Percentiles rank a stretch among this genome's conserved stretches.
Conservation (phyloP, 2,329 filamentous ascomycete genomes). For the Stromatinia cepivora region DNA sequence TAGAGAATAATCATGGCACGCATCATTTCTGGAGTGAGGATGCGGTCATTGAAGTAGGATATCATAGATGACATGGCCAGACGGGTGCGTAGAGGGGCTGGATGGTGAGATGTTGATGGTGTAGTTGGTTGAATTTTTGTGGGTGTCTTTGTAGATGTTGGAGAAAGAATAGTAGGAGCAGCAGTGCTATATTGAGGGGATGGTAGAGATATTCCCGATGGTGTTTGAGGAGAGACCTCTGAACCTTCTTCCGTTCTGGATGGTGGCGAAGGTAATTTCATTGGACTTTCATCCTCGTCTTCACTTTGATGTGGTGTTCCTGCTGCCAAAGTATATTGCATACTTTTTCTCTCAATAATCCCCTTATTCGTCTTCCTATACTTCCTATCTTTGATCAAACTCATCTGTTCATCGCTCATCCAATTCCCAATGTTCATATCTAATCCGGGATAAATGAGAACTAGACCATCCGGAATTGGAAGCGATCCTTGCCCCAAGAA, state of each 20-base stretch:
- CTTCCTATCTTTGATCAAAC: conserved; percentile 80
- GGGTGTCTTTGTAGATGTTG: conserved; percentile 10
- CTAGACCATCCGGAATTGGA: conserved; percentile 74
- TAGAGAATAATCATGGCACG: conserved; percentile 98
- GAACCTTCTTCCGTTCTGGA: not conserved
- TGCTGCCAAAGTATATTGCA: conserved; percentile 82
- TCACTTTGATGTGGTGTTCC: conserved; percentile 81
- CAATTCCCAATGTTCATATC: conserved; percentile 98
- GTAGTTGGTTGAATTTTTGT: conserved; percentile 20
- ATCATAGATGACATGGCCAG: conserved; percentile 96
- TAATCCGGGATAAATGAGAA: conserved; percentile 85
- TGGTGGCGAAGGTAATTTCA: conserved; percentile 37
- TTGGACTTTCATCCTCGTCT: conserved; percentile 56
- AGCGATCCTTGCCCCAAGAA: conserved; percentile 60
- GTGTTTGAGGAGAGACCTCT: not conserved
- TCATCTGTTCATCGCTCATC: conserved; percentile 99
- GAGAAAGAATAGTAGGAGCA: conserved; percentile 33
- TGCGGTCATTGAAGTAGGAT: conserved; percentile 94
- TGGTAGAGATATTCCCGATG: conserved; percentile 1
- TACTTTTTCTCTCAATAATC: conserved; percentile 80
- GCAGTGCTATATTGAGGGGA: conserved; percentile 30
- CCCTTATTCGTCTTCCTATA: conserved; percentile 75
- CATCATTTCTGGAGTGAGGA: conserved; percentile 97
- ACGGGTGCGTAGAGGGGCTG: conserved; percentile 71
- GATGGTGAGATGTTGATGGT: conserved; percentile 49